These are phyloP conservation scores for Neopestalotiopsis rosae DNA, from an alignment of 2,329 filamentous ascomycete genomes.

Conservation along the genomic window DNA sequence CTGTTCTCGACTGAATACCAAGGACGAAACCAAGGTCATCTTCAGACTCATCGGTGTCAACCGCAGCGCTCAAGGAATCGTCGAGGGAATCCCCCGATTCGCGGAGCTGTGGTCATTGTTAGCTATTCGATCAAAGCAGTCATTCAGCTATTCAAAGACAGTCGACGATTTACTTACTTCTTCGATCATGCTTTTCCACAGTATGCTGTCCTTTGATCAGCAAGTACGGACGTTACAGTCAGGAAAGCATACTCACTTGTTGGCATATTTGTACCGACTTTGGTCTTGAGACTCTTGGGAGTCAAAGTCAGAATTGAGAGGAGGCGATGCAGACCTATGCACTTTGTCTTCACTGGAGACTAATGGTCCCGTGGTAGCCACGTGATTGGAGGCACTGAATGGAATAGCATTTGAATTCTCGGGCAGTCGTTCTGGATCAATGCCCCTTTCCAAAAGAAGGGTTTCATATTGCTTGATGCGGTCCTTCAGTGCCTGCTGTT, in stretches of 20 bases:
- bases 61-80: constrained; percentile 26
- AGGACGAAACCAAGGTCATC: constrained; percentile 33
- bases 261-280: constrained; percentile 22
- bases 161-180: constrained; percentile 20
- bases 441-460: constrained; percentile 30
- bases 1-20: constrained; percentile 18
- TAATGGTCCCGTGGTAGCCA: not conserved
- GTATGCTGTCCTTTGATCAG: constrained; percentile 17
- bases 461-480: constrained; percentile 30
- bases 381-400: not conserved
- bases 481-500: constrained; percentile 24
- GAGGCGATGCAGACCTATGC: not conserved
- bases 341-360: not conserved
- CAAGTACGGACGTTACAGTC: not conserved
- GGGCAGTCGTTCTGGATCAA: constrained; percentile 23
- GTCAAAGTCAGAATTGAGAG: constrained; percentile 15
- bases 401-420: not conserved
- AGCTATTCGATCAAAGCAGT: not conserved
- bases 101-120: constrained; percentile 29
- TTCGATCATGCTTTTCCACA: constrained; percentile 28
- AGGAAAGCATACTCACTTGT: constrained; percentile 24
- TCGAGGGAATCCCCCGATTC: constrained; percentile 23
- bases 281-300: constrained; percentile 23
- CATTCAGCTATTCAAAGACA: not conserved
- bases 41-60: constrained; percentile 25